Base-by-base conservation (phyloP, 768 basidiomycete genomes). In the Suillus tomentosus region DNA sequence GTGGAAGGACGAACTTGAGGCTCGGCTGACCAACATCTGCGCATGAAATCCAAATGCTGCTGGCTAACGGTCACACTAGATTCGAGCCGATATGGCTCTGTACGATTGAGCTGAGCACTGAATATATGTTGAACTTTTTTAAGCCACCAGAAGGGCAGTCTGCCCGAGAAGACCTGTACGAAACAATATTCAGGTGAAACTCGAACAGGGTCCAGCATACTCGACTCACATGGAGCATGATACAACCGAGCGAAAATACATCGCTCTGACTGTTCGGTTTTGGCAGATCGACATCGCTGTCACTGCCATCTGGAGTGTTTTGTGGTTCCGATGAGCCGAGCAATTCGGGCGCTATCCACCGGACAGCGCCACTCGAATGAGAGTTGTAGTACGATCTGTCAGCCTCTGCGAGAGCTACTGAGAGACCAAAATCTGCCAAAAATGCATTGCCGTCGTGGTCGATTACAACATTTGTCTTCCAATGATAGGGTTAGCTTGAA, bases 401-500 rank as follows among this genome's bases (percentile, higher is more conserved):
- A 14, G 19, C n/a, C 6, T 56, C 55, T 22, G n/a, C 55, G 13
- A 56, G 55, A 37, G 36, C 55, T 8, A 36, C n/a, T 1, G 55
- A 56, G 55, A 56, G 55, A 22, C 55, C 55, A 6, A 56, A 56
- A 56, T 56, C 55, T 9, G 55, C n/a, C 36, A 56, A 36, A 22
- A 56, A 22, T n/a, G 55, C 55, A 37, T 37, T 37, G 19, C 55
- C 55, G 7, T 56, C 14, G 3, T 2, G 3, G 8, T 56, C 36
- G 7, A 56, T 56, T n/a, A 56, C 3, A 14, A 56, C 55, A 37
- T 56, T 56, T 22, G 11, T 56, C 55, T 56, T 56, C 36, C 13
- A 37, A 56, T 13, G 1, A 56, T 37, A 17, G 11, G 2, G 55
- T 56, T 37, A 56, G n/a, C 3, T 31, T 31, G 31, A 22, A 14